Evolutionary conservation across 2,329 filamentous ascomycete species (phyloP).

Genomic region (Plectosphaerella plurivora): DNA sequence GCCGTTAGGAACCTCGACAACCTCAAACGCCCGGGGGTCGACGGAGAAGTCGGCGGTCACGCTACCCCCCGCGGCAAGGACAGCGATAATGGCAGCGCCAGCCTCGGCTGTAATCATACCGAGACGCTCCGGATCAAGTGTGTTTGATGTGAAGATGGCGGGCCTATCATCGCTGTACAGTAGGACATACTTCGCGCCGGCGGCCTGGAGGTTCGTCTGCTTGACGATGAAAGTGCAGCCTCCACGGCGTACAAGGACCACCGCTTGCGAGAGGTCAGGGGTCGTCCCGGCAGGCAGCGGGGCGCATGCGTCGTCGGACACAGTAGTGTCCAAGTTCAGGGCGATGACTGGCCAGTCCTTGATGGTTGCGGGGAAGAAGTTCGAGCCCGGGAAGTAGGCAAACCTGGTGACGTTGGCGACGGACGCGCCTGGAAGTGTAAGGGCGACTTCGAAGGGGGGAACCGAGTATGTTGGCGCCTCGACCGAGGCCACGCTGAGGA

Average conservation of each 20-base stretch:
- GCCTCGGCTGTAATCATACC: background rate
- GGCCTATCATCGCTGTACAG: conserved; percentile 18
- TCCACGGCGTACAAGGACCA: conserved; percentile 25
- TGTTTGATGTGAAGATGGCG: too few species aligned
- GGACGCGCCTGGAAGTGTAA: too few species aligned
- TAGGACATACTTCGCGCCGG: conserved; percentile 20
- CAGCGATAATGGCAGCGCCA: conserved; percentile 1
- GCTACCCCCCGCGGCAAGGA: too few species aligned
- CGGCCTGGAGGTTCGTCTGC: conserved; percentile 17
- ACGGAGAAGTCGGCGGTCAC: too few species aligned
- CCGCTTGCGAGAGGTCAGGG: conserved; percentile 14
- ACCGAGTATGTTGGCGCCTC: background rate
- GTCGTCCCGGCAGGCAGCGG: conserved; percentile 15
- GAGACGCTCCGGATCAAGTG: too few species aligned
- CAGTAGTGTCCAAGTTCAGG: conserved; percentile 17
- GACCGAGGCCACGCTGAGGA: conserved; percentile 38
- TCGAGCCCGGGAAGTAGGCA: too few species aligned
- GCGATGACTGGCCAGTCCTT: conserved; percentile 3
- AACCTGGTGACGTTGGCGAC: too few species aligned
- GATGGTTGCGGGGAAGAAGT: too few species aligned
- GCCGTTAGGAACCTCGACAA: too few species aligned
- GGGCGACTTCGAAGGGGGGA: too few species aligned
- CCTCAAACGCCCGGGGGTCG: too few species aligned
- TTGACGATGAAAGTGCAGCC: conserved; percentile 22
- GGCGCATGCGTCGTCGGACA: conserved; percentile 17